Evolutionary conservation across 2,329 filamentous ascomycete genomes (phyloP).

Genomic region (Cordyceps fumosorosea): DNA sequence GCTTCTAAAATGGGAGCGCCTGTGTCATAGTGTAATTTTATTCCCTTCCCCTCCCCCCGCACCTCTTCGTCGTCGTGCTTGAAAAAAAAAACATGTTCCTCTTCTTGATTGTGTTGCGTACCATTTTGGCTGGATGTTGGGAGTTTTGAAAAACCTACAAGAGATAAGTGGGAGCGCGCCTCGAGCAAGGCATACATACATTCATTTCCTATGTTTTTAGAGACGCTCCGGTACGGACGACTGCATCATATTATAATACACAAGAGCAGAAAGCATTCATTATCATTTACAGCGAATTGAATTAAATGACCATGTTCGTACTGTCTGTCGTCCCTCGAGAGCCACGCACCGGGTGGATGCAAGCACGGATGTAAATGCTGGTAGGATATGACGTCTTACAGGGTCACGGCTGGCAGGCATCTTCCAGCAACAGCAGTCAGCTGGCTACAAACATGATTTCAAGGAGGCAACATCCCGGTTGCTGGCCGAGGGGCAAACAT

Average conservation of each 20-base stretch:
- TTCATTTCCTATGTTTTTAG: slow-evolving; percentile 8
- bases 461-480: neutral
- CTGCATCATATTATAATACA: neutral
- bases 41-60: neutral
- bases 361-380: too few relatives aligned
- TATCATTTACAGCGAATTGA: neutral
- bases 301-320: neutral
- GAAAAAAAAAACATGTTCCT: too few relatives aligned
- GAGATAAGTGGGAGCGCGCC: neutral
- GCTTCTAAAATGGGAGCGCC: neutral
- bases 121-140: neutral
- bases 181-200: neutral
- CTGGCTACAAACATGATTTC: neutral
- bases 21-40: neutral
- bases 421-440: neutral
- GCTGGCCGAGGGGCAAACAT: neutral
- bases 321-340: too few relatives aligned
- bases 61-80: too few relatives aligned
- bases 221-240: neutral
- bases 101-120: too few relatives aligned
- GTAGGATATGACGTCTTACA: too few relatives aligned
- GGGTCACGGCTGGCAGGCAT: neutral
- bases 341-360: too few relatives aligned
- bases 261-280: neutral
- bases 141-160: neutral